These are phyloP conservation scores for Dactylellina cionopaga DNA, from an alignment of 2,329 filamentous ascomycete genomes.

Conservation along the genomic window DNA sequence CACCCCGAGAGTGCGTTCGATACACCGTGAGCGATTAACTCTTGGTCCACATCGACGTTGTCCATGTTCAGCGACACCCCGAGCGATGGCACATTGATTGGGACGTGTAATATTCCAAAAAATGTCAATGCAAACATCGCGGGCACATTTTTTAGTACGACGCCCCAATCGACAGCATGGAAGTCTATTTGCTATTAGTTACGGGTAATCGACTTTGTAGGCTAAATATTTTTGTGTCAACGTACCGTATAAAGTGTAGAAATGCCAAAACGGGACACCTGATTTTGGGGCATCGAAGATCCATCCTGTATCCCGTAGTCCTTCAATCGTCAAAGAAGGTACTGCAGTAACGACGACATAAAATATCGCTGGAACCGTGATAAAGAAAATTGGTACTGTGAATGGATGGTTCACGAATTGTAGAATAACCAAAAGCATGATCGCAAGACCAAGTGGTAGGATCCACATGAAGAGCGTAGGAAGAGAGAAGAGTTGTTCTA, in stretches of 20 bases:
- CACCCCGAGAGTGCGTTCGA: slow-evolving; percentile 91
- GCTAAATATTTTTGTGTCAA: slow-evolving; percentile 52
- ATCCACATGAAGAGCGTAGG: slow-evolving; percentile 85
- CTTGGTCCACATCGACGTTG: slow-evolving; percentile 87
- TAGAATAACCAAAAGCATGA: slow-evolving; percentile 79
- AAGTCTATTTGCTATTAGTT: slow-evolving; percentile 70
- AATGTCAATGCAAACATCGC: slow-evolving; percentile 98
- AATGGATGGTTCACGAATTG: slow-evolving; percentile 81
- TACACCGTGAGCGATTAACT: slow-evolving; percentile 89
- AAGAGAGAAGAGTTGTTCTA: slow-evolving; percentile 76
- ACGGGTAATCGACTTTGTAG: too few relatives aligned
- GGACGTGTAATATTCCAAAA: slow-evolving; percentile 95
- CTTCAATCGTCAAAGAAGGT: slow-evolving; percentile 73
- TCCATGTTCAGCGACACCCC: slow-evolving; percentile 92
- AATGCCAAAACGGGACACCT: slow-evolving; percentile 94
- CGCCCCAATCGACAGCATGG: slow-evolving; percentile 80
- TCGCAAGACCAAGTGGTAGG: slow-evolving; percentile 78
- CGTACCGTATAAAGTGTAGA: slow-evolving; percentile 93
- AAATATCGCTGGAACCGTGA: slow-evolving; percentile 78
- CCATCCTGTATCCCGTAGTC: slow-evolving; percentile 80
- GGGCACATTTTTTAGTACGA: slow-evolving; percentile 83
- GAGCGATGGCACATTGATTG: slow-evolving; percentile 95
- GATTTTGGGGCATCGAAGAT: slow-evolving; percentile 87
- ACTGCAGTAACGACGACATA: slow-evolving; percentile 79
- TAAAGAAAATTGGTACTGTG: slow-evolving; percentile 80